Base-by-base conservation (phyloP, 768 basidiomycete genomes). In the Pleurotus platypus region DNA sequence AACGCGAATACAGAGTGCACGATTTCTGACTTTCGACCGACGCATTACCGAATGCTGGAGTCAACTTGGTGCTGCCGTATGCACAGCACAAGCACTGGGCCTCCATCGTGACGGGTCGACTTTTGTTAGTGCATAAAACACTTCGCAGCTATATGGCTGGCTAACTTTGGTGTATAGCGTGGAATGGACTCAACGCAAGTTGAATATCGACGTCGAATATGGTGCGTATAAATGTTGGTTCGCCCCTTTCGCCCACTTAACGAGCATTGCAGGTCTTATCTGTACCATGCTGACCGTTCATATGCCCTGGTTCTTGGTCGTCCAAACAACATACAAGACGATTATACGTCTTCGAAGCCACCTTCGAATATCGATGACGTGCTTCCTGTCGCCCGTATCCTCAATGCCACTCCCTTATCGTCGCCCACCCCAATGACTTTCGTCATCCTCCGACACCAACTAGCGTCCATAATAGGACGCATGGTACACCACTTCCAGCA, bases 41-140 rank as follows among this genome's bases (percentile, higher is more conserved):
- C 84, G 90, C 47, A 89, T 96, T 58, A 94, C 94, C 6, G 94
- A 97, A 72, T 94, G 94, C 65, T 98, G 94, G 93, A 93, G 91
- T 67, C 93, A 96, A 65, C 77, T 98, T 15, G 94, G 94, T 37
- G 94, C 94, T 5, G 92, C 92, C 48, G 87, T 98, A 12, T 75
- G 94, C 58, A 97, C 94, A 30, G 94, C 94, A 7, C 94, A 96
- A 65, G 94, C 94, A 2, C 83, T 98, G 18, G 95, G 94, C 7
- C 72, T 98, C 37, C 94, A 97, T 72, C 82, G 94, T 50, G 94
- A 98, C 70, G 91, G 90, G 8, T 82, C 86, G 1, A 85, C 84
- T 35, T 85, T 92, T 77, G 92, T 94, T 65, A 66, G 83, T 62
- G 43, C 35, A 16, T 16, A 43, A 24, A 59, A 18, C n/a, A 49